Evolutionary conservation across 495 filamentous ascomycete species (phyloP).

Genomic region (Penicillium cataractarum): DNA sequence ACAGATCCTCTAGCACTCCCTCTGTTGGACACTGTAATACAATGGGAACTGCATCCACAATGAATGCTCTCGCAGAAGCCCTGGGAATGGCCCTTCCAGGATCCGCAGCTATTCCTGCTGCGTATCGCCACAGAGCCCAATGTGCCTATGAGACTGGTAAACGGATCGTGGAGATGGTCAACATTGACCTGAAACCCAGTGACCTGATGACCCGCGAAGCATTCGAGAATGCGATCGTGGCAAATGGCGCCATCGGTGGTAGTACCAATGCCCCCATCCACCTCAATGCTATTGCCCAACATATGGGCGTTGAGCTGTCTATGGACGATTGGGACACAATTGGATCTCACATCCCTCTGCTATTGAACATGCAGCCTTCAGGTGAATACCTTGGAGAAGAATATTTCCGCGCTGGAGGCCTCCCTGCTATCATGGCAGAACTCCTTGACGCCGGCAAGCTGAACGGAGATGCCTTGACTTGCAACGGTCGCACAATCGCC

Average conservation of each 20-base stretch:
- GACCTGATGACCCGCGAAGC: conserved; percentile 59
- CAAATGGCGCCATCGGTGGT: conserved; percentile 57
- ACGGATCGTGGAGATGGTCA: conserved; percentile 59
- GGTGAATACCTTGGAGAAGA: conserved; percentile 57
- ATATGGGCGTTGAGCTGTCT: conserved; percentile 53
- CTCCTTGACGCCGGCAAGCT: conserved; percentile 52
- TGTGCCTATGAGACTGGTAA: conserved; percentile 57
- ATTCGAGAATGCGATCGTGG: conserved; percentile 59
- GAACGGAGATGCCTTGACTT: conserved; percentile 43
- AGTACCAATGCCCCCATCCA: conserved; percentile 62
- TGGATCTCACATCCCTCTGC: conserved; percentile 52
- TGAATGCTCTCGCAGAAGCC: conserved; percentile 60
- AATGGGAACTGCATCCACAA: conserved; percentile 62
- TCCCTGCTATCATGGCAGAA: conserved; percentile 57
- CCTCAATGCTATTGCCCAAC: conserved; percentile 57
- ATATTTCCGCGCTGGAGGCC: conserved; percentile 57
- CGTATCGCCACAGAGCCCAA: conserved; percentile 55
- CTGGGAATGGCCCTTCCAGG: conserved; percentile 60
- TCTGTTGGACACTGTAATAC: conserved; percentile 60
- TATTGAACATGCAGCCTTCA: conserved; percentile 59
- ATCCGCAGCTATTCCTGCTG: conserved; percentile 57
- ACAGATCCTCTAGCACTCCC: conserved; percentile 37
- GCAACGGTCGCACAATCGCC: conserved; percentile 44
- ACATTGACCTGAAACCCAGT: conserved; percentile 55
- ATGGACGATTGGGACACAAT: conserved; percentile 58